phyloP scores from a whole-genome alignment of 805 yeast species.

The Candida silvatica region DNA sequence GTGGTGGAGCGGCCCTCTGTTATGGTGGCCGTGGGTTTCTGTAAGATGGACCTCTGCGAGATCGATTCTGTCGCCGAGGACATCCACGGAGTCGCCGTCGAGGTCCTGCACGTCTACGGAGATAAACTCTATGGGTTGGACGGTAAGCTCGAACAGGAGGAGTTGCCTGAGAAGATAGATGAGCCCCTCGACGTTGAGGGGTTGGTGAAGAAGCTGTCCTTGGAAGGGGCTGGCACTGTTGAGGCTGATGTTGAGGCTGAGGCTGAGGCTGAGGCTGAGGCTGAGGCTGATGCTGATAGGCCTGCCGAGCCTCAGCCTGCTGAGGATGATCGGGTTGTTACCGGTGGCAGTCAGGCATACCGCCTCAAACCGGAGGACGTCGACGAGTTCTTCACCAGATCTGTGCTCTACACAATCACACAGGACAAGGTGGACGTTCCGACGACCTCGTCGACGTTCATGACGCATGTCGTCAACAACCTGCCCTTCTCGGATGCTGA shows the following conservation, averaged over 20 bases:
- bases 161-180: slow-evolving; percentile 1
- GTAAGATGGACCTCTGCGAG: slow-evolving; percentile 37
- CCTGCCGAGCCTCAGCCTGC: slow-evolving; percentile 3
- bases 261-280: slow-evolving; percentile 2
- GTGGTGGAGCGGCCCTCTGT: slow-evolving; percentile 51
- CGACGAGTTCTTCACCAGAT: slow-evolving; percentile 65
- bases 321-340: slow-evolving; percentile 13
- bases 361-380: slow-evolving; percentile 51
- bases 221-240: slow-evolving; percentile 13
- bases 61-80: slow-evolving; percentile 45
- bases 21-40: slow-evolving; percentile 64
- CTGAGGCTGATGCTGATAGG: slow-evolving; percentile 3
- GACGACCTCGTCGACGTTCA: slow-evolving; percentile 62
- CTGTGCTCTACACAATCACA: slow-evolving; percentile 63
- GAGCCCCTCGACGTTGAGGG: slow-evolving; percentile 4
- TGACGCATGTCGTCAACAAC: slow-evolving; percentile 60
- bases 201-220: slow-evolving; percentile 1
- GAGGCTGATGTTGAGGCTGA: slow-evolving; percentile 7
- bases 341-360: slow-evolving; percentile 21
- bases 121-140: slow-evolving; percentile 55
- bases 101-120: slow-evolving; percentile 53
- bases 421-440: slow-evolving; percentile 54
- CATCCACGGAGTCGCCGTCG: slow-evolving; percentile 67
- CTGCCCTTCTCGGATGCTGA: slow-evolving; percentile 57
- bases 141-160: slow-evolving; percentile 22